Base-by-base conservation (phyloP, 495 filamentous ascomycete species). In the Penicillium coprophilum region DNA sequence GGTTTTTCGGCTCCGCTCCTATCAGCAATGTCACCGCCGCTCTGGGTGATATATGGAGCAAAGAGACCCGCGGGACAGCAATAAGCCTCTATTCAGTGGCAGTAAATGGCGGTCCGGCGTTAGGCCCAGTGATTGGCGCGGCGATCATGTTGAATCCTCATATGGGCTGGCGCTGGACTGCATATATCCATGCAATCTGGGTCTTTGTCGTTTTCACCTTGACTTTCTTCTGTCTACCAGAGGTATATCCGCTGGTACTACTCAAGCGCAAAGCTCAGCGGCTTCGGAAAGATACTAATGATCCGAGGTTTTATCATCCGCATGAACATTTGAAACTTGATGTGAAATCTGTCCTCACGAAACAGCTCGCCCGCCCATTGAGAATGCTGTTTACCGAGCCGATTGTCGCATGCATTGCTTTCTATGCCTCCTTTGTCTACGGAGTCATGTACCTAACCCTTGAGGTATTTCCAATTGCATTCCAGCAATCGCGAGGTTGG, bases 11-110 rank as follows among this genome's bases (percentile, higher is more conserved):
- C 5, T 76, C 74, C 2, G 74, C 71, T 4, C 74, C 79, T 3
- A 64, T 80, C 8, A 77, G 75, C 36, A 71, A 75, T 48, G 76
- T 76, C 12, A 68, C 65, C 3, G 82, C 76, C 1, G 75, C 76
- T 0, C 58, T 84, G 5, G 80, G 75, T 0, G 81, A 85, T 56
- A 76, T 84, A 21, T 83, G 67, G 53, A 57, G 57, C 10, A 59
- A 61, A 47, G 59, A 62, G 20, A 56, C 66, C 6, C 57, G 72
- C 13, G 72, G 77, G 0, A 65, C 70, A 1, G 79, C 80, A 0
- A 64, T 80, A 7, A 59, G 68, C 2, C 61, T 79, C 17, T 80
- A 78, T 24, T 69, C 78, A 1, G 52, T 71, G 1, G 64, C 67
- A 6, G 74, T 80, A 3, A 72, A 74, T 15, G 68, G 70, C 11